These are phyloP conservation scores for Lycium barbarum DNA, from an alignment of 257 asterid species.

Conservation along the genomic window DNA sequence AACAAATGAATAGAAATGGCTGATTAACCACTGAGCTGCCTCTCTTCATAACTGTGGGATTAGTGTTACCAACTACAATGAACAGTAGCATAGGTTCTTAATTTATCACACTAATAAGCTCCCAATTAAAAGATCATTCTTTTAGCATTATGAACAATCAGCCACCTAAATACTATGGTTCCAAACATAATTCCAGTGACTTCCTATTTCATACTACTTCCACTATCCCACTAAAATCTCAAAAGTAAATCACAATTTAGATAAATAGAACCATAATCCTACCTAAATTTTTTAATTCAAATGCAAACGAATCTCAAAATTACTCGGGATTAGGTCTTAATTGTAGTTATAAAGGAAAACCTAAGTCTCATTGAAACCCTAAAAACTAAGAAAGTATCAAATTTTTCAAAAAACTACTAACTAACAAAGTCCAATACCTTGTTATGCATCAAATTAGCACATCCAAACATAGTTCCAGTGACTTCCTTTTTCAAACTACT, in stretches of 20 bases:
- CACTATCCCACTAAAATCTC: background rate
- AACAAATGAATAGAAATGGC: background rate
- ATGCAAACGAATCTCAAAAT: background rate
- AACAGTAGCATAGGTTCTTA: background rate
- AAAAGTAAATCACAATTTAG: background rate
- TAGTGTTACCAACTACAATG: background rate
- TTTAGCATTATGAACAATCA: background rate
- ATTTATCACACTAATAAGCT: background rate
- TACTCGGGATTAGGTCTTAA: background rate
- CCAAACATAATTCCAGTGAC: background rate
- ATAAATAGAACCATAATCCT: background rate
- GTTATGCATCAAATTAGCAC: slow-evolving; percentile 91
- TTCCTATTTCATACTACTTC: background rate
- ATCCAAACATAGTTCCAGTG: slow-evolving; percentile 47
- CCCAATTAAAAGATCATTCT: background rate
- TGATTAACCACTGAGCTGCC: background rate
- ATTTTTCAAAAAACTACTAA: background rate
- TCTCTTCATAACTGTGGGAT: background rate
- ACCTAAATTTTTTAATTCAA: background rate
- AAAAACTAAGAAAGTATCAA: background rate
- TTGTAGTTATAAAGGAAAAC: background rate
- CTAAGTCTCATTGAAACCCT: background rate
- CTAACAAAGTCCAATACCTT: slow-evolving; percentile 52
- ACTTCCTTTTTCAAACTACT: background rate
- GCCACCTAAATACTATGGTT: background rate